phyloP scores from a whole-genome alignment of 768 basidiomycete genomes.

The Mycena haematopus region DNA sequence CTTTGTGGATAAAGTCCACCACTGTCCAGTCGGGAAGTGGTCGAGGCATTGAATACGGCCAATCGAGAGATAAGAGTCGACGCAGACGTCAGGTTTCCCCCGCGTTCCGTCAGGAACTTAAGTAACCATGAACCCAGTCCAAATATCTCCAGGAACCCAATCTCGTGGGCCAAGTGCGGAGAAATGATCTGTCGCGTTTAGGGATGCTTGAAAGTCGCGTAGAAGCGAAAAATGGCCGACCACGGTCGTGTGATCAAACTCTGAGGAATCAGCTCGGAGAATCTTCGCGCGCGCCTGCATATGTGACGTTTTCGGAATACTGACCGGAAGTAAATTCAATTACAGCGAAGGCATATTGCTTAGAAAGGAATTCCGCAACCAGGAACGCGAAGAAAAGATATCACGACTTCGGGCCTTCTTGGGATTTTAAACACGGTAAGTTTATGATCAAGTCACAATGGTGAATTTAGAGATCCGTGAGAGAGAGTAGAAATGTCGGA shows the following conservation, averaged over 20 bases:
- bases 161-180: constrained; percentile 28
- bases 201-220: constrained; percentile 16
- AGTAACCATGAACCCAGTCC: constrained; percentile 1
- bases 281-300: constrained; percentile 15
- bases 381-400: neutral
- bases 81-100: constrained; percentile 7
- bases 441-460: neutral
- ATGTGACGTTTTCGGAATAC: neutral
- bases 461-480: neutral
- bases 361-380: neutral
- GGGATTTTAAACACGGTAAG: neutral
- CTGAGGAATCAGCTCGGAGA: constrained; percentile 21
- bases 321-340: neutral
- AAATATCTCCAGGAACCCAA: constrained; percentile 17
- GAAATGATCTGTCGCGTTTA: constrained; percentile 17
- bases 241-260: constrained; percentile 18
- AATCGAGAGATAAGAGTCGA: constrained; percentile 5
- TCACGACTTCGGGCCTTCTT: neutral
- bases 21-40: constrained; percentile 57
- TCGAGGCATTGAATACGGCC: constrained; percentile 33
- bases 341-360: neutral
- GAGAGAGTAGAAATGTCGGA: neutral
- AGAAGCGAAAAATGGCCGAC: constrained; percentile 25
- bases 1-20: constrained; percentile 63
- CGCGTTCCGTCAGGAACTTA: constrained; percentile 12